Evolutionary conservation across 805 yeast species (phyloP).

Genomic region (Pachysolen tannophilus): DNA sequence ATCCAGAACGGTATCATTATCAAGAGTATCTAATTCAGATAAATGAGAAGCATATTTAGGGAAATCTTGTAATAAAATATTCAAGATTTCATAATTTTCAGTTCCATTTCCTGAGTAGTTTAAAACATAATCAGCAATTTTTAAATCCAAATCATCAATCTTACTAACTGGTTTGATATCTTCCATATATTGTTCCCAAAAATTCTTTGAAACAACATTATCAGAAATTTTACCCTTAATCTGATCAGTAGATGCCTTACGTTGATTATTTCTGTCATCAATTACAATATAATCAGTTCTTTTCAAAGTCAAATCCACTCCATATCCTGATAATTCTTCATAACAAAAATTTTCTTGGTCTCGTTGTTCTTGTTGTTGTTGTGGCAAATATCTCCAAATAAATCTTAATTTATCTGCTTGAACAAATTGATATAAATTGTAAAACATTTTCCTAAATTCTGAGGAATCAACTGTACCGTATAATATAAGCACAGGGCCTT

Average conservation of each 20-base stretch:
- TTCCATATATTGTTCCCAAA: slow-evolving; percentile 17
- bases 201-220: slow-evolving; percentile 3
- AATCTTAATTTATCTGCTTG: slow-evolving; percentile 58
- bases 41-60: slow-evolving; percentile 44
- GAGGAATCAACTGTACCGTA: slow-evolving; percentile 57
- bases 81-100: slow-evolving; percentile 30
- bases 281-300: slow-evolving; percentile 59
- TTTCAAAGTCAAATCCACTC: slow-evolving; percentile 55
- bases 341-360: slow-evolving; percentile 15
- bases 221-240: neutral
- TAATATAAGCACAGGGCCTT: slow-evolving; percentile 50
- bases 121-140: slow-evolving; percentile 32
- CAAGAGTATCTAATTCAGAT: slow-evolving; percentile 15
- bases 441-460: slow-evolving; percentile 48
- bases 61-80: slow-evolving; percentile 37
- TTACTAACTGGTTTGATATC: slow-evolving; percentile 25
- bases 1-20: slow-evolving; percentile 9
- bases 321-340: slow-evolving; percentile 48
- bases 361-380: slow-evolving; percentile 5
- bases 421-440: slow-evolving; percentile 52
- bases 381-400: slow-evolving; percentile 65
- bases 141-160: slow-evolving; percentile 29
- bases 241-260: slow-evolving; percentile 18
- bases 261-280: slow-evolving; percentile 41
- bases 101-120: slow-evolving; percentile 15